These are phyloP conservation scores for Kazachstania bromeliacearum DNA, from an alignment of 805 yeast genomes.

Conservation along the genomic window DNA sequence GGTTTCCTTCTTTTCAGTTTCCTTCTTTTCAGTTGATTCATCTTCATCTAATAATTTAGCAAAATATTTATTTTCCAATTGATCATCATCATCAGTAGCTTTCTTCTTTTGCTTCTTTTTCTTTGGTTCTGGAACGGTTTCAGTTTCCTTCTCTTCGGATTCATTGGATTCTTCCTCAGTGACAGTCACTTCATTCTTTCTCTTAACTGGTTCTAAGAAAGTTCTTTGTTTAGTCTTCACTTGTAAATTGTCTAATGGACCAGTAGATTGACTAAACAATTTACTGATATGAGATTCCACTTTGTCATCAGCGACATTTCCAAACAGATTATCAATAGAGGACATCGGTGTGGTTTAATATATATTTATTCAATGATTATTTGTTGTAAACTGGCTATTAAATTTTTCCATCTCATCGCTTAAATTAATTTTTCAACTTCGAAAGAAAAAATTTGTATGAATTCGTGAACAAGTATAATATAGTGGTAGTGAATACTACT, in stretches of 20 bases:
- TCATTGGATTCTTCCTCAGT: slow-evolving; percentile 2
- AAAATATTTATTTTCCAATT: slow-evolving; percentile 47
- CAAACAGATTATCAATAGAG: slow-evolving; percentile 24
- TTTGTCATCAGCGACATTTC: slow-evolving; percentile 22
- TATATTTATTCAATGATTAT: too few relatives aligned
- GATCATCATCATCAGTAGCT: slow-evolving; percentile 28
- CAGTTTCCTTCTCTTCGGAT: background rate
- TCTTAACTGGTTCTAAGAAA: slow-evolving; percentile 12
- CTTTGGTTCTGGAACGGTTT: slow-evolving; percentile 1
- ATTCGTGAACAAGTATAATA: too few relatives aligned
- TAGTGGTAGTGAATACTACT: too few relatives aligned
- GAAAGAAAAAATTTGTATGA: too few relatives aligned
- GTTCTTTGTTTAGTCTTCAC: slow-evolving; percentile 16
- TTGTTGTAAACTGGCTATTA: too few relatives aligned
- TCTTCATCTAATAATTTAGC: slow-evolving; percentile 38
- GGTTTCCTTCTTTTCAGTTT: slow-evolving; percentile 6
- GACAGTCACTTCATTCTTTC: slow-evolving; percentile 6
- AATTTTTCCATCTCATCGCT: too few relatives aligned
- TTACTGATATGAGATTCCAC: slow-evolving; percentile 28
- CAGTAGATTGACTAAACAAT: slow-evolving; percentile 34
- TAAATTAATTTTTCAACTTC: too few relatives aligned
- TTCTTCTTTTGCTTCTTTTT: slow-evolving; percentile 5
- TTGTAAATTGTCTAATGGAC: slow-evolving; percentile 35
- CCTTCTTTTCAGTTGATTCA: slow-evolving; percentile 11
- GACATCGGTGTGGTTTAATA: too few relatives aligned